phyloP scores from a whole-genome alignment of 441 rosid species.

The Adansonia rubrostipa region DNA sequence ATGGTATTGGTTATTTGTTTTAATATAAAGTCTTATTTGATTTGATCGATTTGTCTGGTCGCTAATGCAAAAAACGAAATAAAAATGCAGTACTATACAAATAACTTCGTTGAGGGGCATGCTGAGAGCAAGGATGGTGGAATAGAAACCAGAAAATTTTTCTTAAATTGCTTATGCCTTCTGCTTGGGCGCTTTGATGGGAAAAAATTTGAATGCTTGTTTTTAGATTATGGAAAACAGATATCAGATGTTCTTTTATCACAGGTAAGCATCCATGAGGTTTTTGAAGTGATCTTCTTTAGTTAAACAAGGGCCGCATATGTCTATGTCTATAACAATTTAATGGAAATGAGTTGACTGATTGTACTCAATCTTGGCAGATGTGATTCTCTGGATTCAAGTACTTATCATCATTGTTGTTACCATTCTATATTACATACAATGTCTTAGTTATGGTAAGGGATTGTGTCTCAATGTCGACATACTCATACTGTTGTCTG shows the following conservation, averaged over 20 bases:
- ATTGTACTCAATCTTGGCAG: neutral
- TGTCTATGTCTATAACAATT: neutral
- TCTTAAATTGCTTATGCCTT: slow-evolving; percentile 87
- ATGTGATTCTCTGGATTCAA: neutral
- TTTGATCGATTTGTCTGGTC: slow-evolving; percentile 31
- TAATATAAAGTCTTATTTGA: slow-evolving; percentile 23
- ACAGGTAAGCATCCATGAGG: slow-evolving; percentile 54
- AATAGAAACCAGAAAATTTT: slow-evolving; percentile 76
- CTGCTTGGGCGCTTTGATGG: slow-evolving; percentile 80
- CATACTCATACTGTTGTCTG: slow-evolving; percentile 30
- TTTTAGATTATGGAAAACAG: slow-evolving; percentile 70
- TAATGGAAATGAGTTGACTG: neutral
- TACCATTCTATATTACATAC: neutral
- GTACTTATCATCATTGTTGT: neutral
- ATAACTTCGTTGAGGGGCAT: slow-evolving; percentile 52
- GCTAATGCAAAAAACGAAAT: slow-evolving; percentile 35
- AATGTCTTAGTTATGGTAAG: neutral
- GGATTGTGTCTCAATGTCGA: slow-evolving; percentile 23
- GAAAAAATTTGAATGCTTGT: slow-evolving; percentile 59
- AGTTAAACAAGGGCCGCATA: neutral
- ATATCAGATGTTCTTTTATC: slow-evolving; percentile 67
- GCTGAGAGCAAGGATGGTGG: slow-evolving; percentile 52
- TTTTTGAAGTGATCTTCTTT: slow-evolving; percentile 9
- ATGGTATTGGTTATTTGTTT: slow-evolving; percentile 18
- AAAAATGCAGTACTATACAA: slow-evolving; percentile 65